Percentiles rank a stretch among this genome's conserved stretches.
Conservation (phyloP, 768 basidiomycete species). For the Calocera cornea region DNA sequence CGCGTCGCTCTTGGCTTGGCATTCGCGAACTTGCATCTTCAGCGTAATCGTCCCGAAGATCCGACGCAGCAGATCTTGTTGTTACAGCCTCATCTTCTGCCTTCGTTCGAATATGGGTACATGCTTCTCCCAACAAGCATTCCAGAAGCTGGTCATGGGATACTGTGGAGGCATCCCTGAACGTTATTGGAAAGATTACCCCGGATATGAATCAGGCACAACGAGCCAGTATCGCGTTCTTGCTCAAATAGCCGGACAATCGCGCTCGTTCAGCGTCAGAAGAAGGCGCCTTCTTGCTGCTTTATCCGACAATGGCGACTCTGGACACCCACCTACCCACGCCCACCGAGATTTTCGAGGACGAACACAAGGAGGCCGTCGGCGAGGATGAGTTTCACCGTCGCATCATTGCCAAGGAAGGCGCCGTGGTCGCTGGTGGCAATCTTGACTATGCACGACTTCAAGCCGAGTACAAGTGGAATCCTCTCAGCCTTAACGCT, state of each 20-base stretch:
- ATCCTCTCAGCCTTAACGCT: background rate
- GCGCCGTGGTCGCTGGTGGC: background rate
- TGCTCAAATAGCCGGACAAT: background rate
- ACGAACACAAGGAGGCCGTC: background rate
- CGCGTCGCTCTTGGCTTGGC: background rate
- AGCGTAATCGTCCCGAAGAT: background rate
- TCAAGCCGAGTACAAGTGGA: constrained; percentile 1
- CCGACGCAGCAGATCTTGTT: background rate
- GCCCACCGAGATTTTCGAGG: background rate
- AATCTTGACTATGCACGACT: background rate
- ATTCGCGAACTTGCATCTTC: background rate
- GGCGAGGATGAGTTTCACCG: background rate
- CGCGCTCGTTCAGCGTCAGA: background rate
- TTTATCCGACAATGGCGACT: background rate
- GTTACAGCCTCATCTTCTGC: background rate
- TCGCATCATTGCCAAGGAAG: background rate
- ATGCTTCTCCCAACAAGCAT: background rate
- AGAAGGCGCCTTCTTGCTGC: background rate
- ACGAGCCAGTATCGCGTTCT: background rate
- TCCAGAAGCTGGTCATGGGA: background rate
- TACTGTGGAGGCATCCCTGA: background rate
- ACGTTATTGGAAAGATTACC: background rate
- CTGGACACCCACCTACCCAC: background rate
- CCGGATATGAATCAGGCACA: background rate
- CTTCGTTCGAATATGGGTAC: background rate